These are phyloP conservation scores for Neonectria faginata DNA, from an alignment of 2,329 filamentous ascomycete species.

Conservation along the genomic window DNA sequence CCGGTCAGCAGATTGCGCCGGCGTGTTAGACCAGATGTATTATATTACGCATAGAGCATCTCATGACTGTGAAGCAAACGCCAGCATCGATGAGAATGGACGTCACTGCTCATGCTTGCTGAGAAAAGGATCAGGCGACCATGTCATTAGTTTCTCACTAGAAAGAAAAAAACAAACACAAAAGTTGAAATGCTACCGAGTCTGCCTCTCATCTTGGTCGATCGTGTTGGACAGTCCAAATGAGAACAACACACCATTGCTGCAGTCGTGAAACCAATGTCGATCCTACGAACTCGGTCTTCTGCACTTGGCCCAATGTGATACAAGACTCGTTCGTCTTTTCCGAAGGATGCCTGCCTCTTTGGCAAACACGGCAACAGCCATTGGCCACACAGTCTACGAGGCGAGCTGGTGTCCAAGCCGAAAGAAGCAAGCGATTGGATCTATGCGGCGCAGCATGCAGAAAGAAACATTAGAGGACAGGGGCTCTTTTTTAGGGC, in stretches of 20 bases:
- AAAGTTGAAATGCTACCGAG: neutral
- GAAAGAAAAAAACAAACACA: neutral
- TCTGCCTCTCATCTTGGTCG: neutral
- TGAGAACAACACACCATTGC: neutral
- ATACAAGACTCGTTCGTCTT: neutral
- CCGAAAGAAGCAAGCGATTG: neutral
- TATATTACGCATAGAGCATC: neutral
- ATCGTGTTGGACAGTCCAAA: neutral
- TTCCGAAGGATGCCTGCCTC: neutral
- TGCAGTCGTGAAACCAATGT: neutral
- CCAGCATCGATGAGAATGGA: neutral
- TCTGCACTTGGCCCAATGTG: neutral
- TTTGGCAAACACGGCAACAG: neutral
- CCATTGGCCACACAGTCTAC: neutral
- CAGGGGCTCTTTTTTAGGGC: neutral
- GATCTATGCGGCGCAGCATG: conserved; percentile 7
- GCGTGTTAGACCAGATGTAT: neutral
- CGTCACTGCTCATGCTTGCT: too few species aligned
- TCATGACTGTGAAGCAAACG: neutral
- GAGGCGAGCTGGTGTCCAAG: neutral
- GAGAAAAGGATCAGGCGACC: neutral
- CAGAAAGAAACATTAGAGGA: neutral
- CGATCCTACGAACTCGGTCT: neutral
- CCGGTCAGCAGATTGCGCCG: neutral
- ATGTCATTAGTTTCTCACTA: neutral